Conservation (phyloP, 345 rosid genomes). For the Boechera divaricarpa region DNA sequence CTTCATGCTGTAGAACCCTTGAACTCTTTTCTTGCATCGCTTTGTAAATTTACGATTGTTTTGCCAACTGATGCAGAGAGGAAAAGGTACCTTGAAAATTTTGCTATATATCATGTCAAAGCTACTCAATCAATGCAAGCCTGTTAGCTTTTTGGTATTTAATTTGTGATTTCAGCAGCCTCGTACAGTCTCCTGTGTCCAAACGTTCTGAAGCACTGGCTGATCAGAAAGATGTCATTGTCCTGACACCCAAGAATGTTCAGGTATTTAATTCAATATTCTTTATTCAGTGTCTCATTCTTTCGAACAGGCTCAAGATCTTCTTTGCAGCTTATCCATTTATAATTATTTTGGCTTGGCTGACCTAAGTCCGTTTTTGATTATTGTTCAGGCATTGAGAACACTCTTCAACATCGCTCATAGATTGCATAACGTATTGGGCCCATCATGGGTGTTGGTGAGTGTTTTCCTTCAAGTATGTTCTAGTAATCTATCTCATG, state of each 20-base stretch:
- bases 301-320: constrained; percentile 14
- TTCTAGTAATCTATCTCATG: constrained; percentile 32
- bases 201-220: constrained; percentile 71
- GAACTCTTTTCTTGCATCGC: constrained; percentile 94
- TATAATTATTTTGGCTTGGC: constrained; percentile 23
- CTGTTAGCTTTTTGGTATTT: constrained; percentile 26
- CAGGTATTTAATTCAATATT: constrained; percentile 62
- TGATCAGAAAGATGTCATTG: constrained; percentile 78
- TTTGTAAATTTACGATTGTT: constrained; percentile 90
- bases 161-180: constrained; percentile 62
- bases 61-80: constrained; percentile 80
- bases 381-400: constrained; percentile 74
- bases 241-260: constrained; percentile 94
- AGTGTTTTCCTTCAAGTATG: constrained; percentile 47
- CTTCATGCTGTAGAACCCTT: constrained; percentile 96
- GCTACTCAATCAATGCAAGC: constrained; percentile 23
- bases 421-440: constrained; percentile 91
- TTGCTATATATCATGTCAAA: constrained; percentile 29
- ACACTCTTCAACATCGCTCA: constrained; percentile 97
- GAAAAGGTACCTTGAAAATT: constrained; percentile 60
- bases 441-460: constrained; percentile 99
- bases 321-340: constrained; percentile 22
- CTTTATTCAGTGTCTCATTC: constrained; percentile 22
- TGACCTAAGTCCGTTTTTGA: constrained; percentile 20
- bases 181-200: constrained; percentile 76